Conservation (phyloP, 2,329 filamentous ascomycete species). For the Fusarium brevicatenulatum region DNA sequence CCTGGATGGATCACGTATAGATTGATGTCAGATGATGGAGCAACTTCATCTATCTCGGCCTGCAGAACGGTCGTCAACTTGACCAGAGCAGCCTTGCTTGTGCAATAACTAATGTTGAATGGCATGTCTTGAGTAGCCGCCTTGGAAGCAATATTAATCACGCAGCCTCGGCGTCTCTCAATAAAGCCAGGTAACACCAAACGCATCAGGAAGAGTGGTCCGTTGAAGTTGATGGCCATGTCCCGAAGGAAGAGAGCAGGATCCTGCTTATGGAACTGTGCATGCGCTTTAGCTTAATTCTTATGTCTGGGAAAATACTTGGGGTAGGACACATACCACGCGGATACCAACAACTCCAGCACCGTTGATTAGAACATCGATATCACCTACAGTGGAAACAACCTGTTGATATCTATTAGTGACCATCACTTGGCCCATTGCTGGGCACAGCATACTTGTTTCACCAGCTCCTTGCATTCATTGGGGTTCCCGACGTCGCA, state of each 20-base stretch:
- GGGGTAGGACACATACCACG: background rate
- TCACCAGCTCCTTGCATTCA: background rate
- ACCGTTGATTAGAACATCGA: background rate
- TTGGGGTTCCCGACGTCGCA: background rate
- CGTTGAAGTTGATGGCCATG: background rate
- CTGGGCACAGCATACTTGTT: background rate
- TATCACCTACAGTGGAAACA: rapidly evolving
- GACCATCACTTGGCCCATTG: rapidly evolving
- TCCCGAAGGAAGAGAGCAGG: background rate
- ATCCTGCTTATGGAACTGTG: background rate
- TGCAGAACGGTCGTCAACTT: background rate
- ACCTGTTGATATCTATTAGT: rapidly evolving
- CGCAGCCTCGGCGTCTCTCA: background rate
- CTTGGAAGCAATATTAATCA: background rate
- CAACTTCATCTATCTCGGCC: background rate
- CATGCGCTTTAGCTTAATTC: rapidly evolving
- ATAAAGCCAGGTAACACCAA: background rate
- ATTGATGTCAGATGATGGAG: background rate
- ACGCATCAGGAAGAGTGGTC: background rate
- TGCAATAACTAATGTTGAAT: background rate
- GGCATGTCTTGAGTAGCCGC: background rate
- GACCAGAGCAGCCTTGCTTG: background rate
- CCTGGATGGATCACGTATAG: background rate
- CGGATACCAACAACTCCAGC: background rate
- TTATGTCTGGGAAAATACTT: rapidly evolving